A percentile compares a stretch with the other conserved stretches of the same genome.
Evolutionary conservation across 2,329 filamentous ascomycete genomes (phyloP).

Genomic region (Colletotrichum navitas): DNA sequence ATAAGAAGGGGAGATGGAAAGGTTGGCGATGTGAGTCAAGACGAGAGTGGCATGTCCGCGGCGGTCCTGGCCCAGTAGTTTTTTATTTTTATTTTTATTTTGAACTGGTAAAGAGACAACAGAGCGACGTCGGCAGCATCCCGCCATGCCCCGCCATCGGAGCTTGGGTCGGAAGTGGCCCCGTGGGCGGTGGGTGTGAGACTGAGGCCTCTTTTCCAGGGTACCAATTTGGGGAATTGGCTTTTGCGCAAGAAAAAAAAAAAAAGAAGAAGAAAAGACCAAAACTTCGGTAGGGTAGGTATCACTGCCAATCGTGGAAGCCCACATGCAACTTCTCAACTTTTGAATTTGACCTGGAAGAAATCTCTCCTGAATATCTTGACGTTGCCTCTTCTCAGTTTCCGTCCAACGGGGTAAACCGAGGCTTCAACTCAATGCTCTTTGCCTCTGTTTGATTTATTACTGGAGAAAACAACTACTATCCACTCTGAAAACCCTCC

Average conservation of each 20-base stretch:
- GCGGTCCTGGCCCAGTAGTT: constrained; percentile 29
- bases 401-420: too few species aligned
- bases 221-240: neutral
- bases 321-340: neutral
- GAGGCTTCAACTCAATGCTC: neutral
- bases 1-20: constrained; percentile 9
- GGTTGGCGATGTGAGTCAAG: constrained; percentile 41
- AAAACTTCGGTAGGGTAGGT: too few species aligned
- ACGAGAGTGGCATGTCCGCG: constrained; percentile 28
- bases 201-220: constrained; percentile 6
- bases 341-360: neutral
- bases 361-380: neutral
- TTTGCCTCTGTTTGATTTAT: neutral
- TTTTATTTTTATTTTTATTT: constrained; percentile 10
- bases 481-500: neutral
- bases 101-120: too few species aligned
- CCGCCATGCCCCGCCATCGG: constrained; percentile 45
- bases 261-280: too few species aligned
- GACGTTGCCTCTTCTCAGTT: neutral
- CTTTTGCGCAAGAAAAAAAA: neutral
- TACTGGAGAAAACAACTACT: neutral
- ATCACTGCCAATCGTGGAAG: too few species aligned
- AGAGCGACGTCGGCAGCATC: constrained; percentile 41
- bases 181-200: neutral
- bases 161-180: neutral